These are phyloP conservation scores for Aspergillus sp. DNA, from an alignment of 2,329 filamentous ascomycete genomes.

Conservation along the genomic window DNA sequence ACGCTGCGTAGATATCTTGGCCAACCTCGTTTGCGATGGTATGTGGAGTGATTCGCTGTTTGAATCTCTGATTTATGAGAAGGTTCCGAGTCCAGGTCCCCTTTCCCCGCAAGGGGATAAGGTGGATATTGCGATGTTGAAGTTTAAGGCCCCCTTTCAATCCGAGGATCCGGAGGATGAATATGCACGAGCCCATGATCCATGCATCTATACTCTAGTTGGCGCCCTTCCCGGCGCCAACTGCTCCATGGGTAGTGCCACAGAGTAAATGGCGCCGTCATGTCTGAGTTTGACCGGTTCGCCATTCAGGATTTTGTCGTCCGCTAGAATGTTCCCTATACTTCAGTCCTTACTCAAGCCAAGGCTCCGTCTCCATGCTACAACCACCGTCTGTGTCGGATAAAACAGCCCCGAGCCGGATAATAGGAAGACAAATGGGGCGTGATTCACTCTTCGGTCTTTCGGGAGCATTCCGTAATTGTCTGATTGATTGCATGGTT, in stretches of 20 bases:
- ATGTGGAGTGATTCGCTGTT: too few species aligned
- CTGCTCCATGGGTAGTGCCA: neutral
- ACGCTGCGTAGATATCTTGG: neutral
- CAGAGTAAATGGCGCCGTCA: neutral
- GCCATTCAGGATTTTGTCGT: neutral
- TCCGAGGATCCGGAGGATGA: too few species aligned
- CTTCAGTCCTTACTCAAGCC: neutral
- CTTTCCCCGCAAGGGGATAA: too few species aligned
- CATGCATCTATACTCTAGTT: neutral
- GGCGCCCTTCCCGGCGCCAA: neutral
- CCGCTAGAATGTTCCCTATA: neutral
- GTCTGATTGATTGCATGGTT: neutral
- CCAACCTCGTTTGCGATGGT: neutral
- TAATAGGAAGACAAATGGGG: neutral
- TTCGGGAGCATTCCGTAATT: neutral
- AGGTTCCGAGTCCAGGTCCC: too few species aligned
- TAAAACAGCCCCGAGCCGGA: neutral
- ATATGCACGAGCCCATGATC: neutral
- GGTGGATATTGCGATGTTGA: too few species aligned
- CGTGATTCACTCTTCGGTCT: neutral
- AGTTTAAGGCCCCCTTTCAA: too few species aligned
- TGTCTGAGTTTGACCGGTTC: neutral
- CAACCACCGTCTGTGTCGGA: neutral
- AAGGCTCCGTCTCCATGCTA: neutral
- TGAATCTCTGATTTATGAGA: too few species aligned